Conservation (phyloP, 73 alveolate genomes). For the Effrenium voratum region DNA sequence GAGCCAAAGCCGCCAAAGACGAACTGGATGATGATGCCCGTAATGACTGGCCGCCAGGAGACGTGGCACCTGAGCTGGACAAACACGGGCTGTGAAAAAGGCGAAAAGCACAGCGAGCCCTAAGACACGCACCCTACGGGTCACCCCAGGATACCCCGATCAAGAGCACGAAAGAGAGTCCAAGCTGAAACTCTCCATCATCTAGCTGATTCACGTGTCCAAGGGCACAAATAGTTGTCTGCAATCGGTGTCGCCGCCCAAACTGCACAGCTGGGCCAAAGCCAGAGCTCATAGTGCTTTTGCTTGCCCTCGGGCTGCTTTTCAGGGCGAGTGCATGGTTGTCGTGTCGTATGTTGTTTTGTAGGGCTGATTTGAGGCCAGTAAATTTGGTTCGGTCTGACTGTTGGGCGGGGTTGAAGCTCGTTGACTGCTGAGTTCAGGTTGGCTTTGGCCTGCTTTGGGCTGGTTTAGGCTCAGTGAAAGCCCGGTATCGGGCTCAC, state of each 20-base stretch:
- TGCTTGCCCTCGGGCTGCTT: no score
- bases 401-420: no score
- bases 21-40: slow-evolving; percentile 50
- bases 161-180: background rate
- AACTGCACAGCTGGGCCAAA: no score
- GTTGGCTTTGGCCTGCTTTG: no score
- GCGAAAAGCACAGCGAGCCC: background rate
- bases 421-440: no score
- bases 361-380: no score
- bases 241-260: background rate
- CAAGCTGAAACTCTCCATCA: background rate
- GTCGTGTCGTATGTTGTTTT: no score
- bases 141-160: background rate
- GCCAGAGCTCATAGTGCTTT: no score
- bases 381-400: no score
- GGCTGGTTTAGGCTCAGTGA: no score
- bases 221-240: background rate
- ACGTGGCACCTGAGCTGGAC: slow-evolving; percentile 4
- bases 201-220: background rate
- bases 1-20: background rate
- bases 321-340: no score
- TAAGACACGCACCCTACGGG: background rate
- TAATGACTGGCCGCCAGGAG: slow-evolving; percentile 64
- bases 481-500: no score
- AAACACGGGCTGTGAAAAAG: background rate